Percentiles rank a stretch among this genome's conserved stretches.
phyloP scores from a whole-genome alignment of 768 basidiomycete species.

The Leccinum fibrillosum region DNA sequence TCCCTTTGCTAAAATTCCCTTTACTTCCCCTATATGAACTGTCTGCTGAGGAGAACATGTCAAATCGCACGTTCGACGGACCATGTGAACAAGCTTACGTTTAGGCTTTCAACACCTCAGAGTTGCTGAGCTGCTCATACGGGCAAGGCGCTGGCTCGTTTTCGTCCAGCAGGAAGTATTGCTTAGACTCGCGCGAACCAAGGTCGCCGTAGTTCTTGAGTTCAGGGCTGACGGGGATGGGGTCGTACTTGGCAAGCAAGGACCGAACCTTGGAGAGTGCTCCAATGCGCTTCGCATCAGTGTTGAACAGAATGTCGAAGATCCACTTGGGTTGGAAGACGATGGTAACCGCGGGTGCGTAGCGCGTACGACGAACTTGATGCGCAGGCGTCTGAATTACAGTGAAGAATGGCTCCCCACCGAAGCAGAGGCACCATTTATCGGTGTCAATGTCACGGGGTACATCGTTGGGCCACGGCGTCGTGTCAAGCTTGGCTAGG shows the following conservation, averaged over 20 bases:
- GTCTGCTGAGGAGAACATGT: neutral
- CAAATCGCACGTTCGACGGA: neutral
- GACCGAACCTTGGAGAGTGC: constrained; percentile 17
- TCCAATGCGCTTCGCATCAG: constrained; percentile 15
- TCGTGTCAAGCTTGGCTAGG: constrained; percentile 14
- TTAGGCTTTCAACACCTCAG: constrained; percentile 6
- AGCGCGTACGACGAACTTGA: constrained; percentile 21
- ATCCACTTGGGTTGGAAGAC: constrained; percentile 26
- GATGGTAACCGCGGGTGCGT: constrained; percentile 18
- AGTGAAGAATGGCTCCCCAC: constrained; percentile 19
- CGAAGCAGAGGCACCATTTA: constrained; percentile 22
- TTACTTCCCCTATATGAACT: neutral
- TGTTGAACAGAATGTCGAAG: constrained; percentile 22
- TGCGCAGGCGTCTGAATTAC: constrained; percentile 22
- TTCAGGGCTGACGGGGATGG: constrained; percentile 21
- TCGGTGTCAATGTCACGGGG: constrained; percentile 23
- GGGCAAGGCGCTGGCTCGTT: constrained; percentile 20
- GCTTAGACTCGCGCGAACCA: constrained; percentile 20
- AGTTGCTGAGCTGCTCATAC: constrained; percentile 8
- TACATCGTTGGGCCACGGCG: constrained; percentile 13
- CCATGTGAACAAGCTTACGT: neutral
- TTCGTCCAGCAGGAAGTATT: constrained; percentile 23
- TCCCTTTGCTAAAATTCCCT: neutral
- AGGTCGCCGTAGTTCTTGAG: constrained; percentile 22
- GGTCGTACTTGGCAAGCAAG: constrained; percentile 18